These are phyloP conservation scores for Fusarium stilboides DNA, from an alignment of 2,329 filamentous ascomycete species.

Conservation along the genomic window DNA sequence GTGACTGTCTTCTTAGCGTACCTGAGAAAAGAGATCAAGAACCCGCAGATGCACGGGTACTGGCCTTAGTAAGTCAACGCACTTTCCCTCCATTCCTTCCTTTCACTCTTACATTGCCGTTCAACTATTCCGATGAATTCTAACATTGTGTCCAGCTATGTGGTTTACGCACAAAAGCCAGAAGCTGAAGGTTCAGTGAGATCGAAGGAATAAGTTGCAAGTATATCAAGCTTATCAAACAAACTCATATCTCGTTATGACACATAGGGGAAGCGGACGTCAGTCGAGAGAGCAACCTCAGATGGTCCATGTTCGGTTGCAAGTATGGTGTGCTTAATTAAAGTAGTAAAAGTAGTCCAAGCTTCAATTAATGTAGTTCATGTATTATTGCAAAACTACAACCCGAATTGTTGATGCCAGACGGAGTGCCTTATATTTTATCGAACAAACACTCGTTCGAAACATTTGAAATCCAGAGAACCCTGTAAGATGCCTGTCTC, in stretches of 20 bases:
- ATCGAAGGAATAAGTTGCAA: too few relatives aligned
- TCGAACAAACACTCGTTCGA: background rate
- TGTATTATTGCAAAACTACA: too few relatives aligned
- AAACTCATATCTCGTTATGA: too few relatives aligned
- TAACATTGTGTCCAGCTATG: conserved; percentile 29
- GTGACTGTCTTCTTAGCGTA: conserved; percentile 42
- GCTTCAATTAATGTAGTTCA: too few relatives aligned
- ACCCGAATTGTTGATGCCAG: too few relatives aligned
- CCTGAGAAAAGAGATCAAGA: conserved; percentile 43
- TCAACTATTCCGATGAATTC: background rate
- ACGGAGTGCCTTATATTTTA: background rate
- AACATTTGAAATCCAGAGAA: background rate
- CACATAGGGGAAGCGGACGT: too few relatives aligned
- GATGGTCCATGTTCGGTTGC: too few relatives aligned
- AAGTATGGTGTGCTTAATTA: too few relatives aligned
- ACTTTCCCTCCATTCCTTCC: background rate
- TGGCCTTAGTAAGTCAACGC: conserved; percentile 44
- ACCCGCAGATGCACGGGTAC: conserved; percentile 43
- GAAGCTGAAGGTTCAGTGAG: background rate
- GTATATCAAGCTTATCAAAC: too few relatives aligned
- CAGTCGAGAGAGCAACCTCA: too few relatives aligned
- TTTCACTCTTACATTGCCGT: too few relatives aligned
- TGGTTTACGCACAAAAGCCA: conserved; percentile 32
- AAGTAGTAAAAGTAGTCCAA: too few relatives aligned
- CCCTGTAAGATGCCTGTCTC: background rate